phyloP scores from a whole-genome alignment of 192 early-diverging fungal genomes.

The Coemansia sp. region DNA sequence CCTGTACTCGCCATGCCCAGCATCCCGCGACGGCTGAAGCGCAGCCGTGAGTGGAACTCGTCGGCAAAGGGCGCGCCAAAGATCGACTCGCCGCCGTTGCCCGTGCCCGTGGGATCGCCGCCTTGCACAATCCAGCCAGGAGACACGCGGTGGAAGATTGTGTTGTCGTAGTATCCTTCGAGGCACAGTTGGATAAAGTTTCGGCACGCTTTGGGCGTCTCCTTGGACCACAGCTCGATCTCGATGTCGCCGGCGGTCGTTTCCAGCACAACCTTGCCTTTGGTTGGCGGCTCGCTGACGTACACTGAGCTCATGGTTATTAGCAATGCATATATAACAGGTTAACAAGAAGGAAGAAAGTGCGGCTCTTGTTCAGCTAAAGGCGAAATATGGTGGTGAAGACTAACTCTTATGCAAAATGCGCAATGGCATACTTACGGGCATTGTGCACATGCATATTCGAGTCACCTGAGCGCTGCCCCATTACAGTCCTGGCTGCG shows the following conservation, averaged over 20 bases:
- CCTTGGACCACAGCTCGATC: conserved; percentile 94
- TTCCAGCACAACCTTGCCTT: conserved; percentile 77
- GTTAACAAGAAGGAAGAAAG: too few relatives aligned
- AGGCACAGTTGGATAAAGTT: conserved; percentile 94
- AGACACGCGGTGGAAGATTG: conserved; percentile 88
- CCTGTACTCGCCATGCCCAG: conserved; percentile 90
- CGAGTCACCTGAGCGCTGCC: not conserved
- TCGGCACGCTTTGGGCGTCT: conserved; percentile 84
- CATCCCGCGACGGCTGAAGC: conserved; percentile 85
- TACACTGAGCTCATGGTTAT: conserved; percentile 42
- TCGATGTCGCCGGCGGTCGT: conserved; percentile 85
- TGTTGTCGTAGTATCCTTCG: conserved; percentile 87
- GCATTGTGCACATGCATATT: not conserved
- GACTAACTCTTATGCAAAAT: too few relatives aligned
- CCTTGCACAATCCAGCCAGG: conserved; percentile 92
- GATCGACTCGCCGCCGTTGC: conserved; percentile 80
- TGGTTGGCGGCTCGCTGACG: conserved; percentile 51
- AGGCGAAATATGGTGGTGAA: too few relatives aligned
- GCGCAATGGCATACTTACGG: not conserved
- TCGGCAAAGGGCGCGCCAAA: conserved; percentile 83
- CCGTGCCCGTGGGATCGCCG: conserved; percentile 90
- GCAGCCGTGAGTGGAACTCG: conserved; percentile 89
- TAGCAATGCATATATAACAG: not conserved
- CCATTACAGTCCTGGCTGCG: not conserved
- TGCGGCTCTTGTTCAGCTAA: too few relatives aligned